These are phyloP conservation scores for Camelina neglecta DNA, from an alignment of 345 rosid genomes.

Conservation along the genomic window DNA sequence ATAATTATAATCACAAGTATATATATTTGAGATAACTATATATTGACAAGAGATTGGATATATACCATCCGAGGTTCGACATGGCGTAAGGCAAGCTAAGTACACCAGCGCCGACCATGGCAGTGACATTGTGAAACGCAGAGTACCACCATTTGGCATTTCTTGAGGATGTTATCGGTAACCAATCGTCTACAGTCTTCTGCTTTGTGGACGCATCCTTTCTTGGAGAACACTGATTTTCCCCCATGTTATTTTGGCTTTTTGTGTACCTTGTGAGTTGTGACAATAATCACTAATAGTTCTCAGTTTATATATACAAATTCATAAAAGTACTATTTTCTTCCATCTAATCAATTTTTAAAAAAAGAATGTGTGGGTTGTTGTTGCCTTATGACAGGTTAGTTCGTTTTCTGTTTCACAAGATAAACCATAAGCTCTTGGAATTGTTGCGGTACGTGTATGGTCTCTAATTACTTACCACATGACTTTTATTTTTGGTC, in stretches of 20 bases:
- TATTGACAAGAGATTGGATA: background rate
- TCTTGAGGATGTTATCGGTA: conserved; percentile 71
- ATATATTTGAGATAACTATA: background rate
- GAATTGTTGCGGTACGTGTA: conserved; percentile 3
- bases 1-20: background rate
- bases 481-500: background rate
- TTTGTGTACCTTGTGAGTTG: background rate
- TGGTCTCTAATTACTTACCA: background rate
- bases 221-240: conserved; percentile 7
- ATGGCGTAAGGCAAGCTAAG: conserved; percentile 88
- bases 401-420: conserved; percentile 11
- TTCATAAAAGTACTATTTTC: background rate
- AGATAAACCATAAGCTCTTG: conserved; percentile 3
- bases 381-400: conserved; percentile 9
- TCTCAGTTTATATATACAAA: background rate
- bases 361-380: background rate
- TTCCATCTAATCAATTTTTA: background rate
- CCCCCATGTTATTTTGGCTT: conserved; percentile 7
- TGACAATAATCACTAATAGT: background rate
- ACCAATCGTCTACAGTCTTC: conserved; percentile 65
- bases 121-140: conserved; percentile 89
- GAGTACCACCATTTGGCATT: conserved; percentile 93
- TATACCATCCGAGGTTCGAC: conserved; percentile 82
- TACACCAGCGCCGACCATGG: conserved; percentile 93
- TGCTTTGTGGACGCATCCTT: conserved; percentile 28